Conservation (phyloP, 768 basidiomycete genomes). For the Suillus brevipes region DNA sequence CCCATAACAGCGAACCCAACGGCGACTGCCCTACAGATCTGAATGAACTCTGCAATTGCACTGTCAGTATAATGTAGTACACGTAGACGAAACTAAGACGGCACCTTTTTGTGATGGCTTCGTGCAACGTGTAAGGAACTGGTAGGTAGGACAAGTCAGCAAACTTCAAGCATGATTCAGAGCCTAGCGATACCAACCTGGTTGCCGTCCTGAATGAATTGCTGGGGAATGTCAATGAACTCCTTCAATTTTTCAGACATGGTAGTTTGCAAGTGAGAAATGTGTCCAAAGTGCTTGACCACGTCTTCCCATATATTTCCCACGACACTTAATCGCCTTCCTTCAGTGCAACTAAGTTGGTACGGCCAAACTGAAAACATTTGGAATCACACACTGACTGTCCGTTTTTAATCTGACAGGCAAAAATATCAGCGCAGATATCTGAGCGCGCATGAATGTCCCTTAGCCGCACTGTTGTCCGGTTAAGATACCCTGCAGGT, state of each 20-base stretch:
- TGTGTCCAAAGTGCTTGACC: slow-evolving; percentile 10
- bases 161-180: not conserved
- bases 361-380: slow-evolving; percentile 12
- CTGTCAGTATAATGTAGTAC: slow-evolving; percentile 5
- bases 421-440: slow-evolving; percentile 16
- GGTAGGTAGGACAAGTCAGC: slow-evolving; percentile 13
- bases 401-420: slow-evolving; percentile 7
- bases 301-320: slow-evolving; percentile 18
- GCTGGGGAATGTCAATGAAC: slow-evolving; percentile 86
- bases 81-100: slow-evolving; percentile 15
- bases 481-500: slow-evolving; percentile 29
- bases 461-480: slow-evolving; percentile 40
- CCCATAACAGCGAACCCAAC: slow-evolving; percentile 99
- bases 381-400: not conserved
- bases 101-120: slow-evolving; percentile 95
- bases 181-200: slow-evolving; percentile 57
- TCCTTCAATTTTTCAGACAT: slow-evolving; percentile 94
- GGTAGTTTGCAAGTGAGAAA: slow-evolving; percentile 29
- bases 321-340: slow-evolving; percentile 23
- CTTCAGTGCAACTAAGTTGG: slow-evolving; percentile 14
- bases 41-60: slow-evolving; percentile 72
- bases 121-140: slow-evolving; percentile 97
- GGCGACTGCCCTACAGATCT: slow-evolving; percentile 95
- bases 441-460: slow-evolving; percentile 62
- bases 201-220: slow-evolving; percentile 91